Evolutionary conservation across 345 rosid genomes (phyloP).

Genomic region (Rhizophora mangle): DNA sequence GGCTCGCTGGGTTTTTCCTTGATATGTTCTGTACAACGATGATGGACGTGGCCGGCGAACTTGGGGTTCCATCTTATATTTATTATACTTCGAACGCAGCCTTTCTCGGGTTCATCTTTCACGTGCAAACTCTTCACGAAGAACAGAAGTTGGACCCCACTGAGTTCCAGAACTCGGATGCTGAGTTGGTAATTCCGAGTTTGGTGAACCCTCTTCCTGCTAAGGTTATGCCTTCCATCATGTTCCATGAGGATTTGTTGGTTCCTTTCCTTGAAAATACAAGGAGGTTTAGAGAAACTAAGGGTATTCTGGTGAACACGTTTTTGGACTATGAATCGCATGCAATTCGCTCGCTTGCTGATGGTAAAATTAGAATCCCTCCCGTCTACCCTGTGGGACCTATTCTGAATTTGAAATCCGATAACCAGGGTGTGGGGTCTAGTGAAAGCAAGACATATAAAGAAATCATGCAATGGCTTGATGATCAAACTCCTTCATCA

Average conservation of each 20-base stretch:
- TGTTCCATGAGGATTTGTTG: background rate
- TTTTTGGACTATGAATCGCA: slow-evolving; percentile 8
- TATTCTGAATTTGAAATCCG: background rate
- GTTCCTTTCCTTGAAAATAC: background rate
- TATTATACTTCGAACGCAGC: slow-evolving; percentile 11
- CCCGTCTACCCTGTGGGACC: slow-evolving; percentile 14
- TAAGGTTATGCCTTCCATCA: background rate
- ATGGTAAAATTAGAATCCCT: background rate
- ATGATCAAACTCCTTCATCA: background rate
- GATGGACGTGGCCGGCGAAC: slow-evolving; percentile 1
- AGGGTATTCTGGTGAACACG: slow-evolving; percentile 13
- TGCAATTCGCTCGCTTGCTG: background rate
- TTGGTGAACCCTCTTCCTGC: slow-evolving; percentile 2
- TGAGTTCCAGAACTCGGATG: background rate
- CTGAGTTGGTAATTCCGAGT: background rate
- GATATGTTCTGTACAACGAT: slow-evolving; percentile 11
- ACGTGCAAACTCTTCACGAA: background rate
- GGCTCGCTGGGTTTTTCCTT: slow-evolving; percentile 1
- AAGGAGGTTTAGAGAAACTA: background rate
- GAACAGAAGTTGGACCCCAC: background rate
- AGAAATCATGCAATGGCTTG: slow-evolving; percentile 8
- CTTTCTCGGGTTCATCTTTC: slow-evolving; percentile 5
- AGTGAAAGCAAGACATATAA: background rate
- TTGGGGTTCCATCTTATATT: slow-evolving; percentile 13
- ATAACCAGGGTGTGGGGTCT: background rate